Conservation (phyloP, 306 rosid genomes). For the Acacia confusa region DNA sequence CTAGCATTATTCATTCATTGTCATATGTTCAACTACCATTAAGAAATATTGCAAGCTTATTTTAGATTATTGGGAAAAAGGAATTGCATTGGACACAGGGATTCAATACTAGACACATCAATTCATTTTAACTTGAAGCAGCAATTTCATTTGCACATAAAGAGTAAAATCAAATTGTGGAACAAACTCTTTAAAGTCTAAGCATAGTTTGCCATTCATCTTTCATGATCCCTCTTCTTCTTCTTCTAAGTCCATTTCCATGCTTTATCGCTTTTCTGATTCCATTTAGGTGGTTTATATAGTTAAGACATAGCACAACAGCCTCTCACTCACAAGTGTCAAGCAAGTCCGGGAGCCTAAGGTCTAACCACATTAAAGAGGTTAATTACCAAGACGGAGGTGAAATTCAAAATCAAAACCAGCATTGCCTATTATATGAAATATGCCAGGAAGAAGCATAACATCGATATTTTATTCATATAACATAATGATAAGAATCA, state of each 20-base stretch:
- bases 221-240: conserved; percentile 3
- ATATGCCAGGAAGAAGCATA: conserved; percentile 19
- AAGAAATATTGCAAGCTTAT: conserved; percentile 9
- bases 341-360: conserved; percentile 9
- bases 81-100: not conserved
- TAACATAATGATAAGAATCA: conserved; percentile 13
- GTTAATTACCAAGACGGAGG: conserved; percentile 2
- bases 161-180: conserved; percentile 14
- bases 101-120: conserved; percentile 17
- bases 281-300: conserved; percentile 11
- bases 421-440: conserved; percentile 7
- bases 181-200: conserved; percentile 15
- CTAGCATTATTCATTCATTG: conserved; percentile 9
- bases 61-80: conserved; percentile 24
- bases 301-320: not conserved
- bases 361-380: conserved; percentile 14
- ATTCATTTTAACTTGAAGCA: conserved; percentile 13
- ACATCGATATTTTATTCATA: conserved; percentile 15
- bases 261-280: conserved; percentile 24
- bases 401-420: conserved; percentile 29
- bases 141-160: conserved; percentile 5
- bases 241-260: not conserved
- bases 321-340: not conserved
- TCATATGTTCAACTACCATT: conserved; percentile 21
- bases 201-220: conserved; percentile 10